phyloP scores from a whole-genome alignment of 257 asterid species.

The Jacaranda copaia region DNA sequence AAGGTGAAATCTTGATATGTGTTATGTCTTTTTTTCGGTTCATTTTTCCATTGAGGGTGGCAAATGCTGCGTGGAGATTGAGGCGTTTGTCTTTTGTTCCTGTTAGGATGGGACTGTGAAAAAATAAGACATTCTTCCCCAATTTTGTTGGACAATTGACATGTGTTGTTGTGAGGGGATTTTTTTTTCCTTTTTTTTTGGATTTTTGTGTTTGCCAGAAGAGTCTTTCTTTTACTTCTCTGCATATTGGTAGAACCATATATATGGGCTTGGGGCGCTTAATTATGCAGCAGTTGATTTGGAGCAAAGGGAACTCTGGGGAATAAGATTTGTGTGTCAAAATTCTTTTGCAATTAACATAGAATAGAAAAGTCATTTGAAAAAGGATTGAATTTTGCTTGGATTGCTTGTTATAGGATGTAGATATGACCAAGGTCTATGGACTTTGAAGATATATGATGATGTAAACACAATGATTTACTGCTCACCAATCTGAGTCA shows the following conservation, averaged over 20 bases:
- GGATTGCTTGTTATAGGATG: background rate
- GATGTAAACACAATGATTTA: background rate
- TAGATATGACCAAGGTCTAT: background rate
- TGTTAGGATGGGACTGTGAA: background rate
- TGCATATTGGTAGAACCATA: constrained; percentile 11
- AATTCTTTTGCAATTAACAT: background rate
- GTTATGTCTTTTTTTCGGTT: background rate
- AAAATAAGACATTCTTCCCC: background rate
- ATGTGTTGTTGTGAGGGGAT: constrained; percentile 1
- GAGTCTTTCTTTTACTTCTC: constrained; percentile 16
- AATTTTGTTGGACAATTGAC: constrained; percentile 20
- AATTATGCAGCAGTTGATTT: constrained; percentile 13
- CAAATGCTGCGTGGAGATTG: constrained; percentile 14
- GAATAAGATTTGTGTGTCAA: background rate
- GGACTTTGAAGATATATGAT: background rate
- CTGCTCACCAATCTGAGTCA: background rate
- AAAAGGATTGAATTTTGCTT: background rate
- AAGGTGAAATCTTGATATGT: constrained; percentile 33
- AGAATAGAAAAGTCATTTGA: background rate
- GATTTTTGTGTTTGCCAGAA: background rate
- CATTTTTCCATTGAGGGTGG: background rate
- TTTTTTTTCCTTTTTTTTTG: background rate
- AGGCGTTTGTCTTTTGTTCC: background rate
- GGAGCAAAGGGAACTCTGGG: background rate
- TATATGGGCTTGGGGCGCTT: background rate